A percentile compares a stretch with the other conserved stretches of the same genome.
phyloP scores from a whole-genome alignment of 2,329 filamentous ascomycete genomes.

The Graphiopsis chlorocephala region DNA sequence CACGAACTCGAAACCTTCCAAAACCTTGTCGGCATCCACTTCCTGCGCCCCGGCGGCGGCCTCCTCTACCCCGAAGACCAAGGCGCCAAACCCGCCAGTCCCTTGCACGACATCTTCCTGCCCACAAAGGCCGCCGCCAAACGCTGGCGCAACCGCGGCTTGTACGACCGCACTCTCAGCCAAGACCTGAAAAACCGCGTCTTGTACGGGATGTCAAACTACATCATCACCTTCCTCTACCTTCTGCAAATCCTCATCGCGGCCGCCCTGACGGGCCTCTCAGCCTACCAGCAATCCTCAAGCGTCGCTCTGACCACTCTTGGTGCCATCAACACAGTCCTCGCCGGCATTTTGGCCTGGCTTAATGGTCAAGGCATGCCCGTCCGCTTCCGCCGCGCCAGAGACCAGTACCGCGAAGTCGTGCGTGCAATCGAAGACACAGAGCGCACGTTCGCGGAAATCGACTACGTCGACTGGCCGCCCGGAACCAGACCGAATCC shows the following conservation, averaged over 20 bases:
- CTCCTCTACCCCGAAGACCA: neutral
- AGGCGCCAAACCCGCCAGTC: constrained; percentile 11
- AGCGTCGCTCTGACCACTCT: constrained; percentile 16
- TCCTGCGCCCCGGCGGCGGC: constrained; percentile 12
- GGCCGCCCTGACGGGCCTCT: constrained; percentile 19
- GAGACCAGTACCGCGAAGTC: constrained; percentile 20
- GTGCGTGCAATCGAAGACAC: constrained; percentile 17
- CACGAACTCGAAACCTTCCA: constrained; percentile 10
- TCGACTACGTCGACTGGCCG: constrained; percentile 14
- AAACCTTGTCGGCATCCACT: constrained; percentile 14
- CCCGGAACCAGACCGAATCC: constrained; percentile 14
- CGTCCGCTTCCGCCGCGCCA: constrained; percentile 14
- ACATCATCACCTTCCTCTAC: constrained; percentile 17
- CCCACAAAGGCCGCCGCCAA: constrained; percentile 10
- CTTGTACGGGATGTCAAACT: constrained; percentile 17
- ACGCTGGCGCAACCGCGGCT: constrained; percentile 9
- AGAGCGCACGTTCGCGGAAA: constrained; percentile 17
- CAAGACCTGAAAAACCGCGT: constrained; percentile 10
- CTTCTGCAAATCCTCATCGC: constrained; percentile 21
- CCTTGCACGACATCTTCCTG: constrained; percentile 12
- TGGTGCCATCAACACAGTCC: constrained; percentile 20
- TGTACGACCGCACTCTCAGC: constrained; percentile 7
- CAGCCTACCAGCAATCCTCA: constrained; percentile 12
- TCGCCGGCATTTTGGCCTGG: constrained; percentile 20
- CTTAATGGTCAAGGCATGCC: constrained; percentile 22